phyloP scores from a whole-genome alignment of 2,329 filamentous ascomycete genomes.

The Alternaria sp. region DNA sequence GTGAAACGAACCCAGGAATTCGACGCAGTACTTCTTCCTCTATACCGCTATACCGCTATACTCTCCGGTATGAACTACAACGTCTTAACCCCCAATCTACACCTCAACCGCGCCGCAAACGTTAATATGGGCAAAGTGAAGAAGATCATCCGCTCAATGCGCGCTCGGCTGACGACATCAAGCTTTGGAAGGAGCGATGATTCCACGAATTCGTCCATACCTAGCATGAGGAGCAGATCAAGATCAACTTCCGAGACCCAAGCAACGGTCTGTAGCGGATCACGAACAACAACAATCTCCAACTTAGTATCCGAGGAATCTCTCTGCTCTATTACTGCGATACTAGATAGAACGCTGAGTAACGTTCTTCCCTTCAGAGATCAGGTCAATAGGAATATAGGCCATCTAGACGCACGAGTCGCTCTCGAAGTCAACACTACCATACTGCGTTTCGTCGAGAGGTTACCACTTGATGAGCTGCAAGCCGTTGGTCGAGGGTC shows the following conservation, averaged over 20 bases:
- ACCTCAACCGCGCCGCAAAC: not conserved
- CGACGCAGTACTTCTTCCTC: not conserved
- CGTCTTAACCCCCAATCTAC: not conserved
- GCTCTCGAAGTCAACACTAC: slow-evolving; percentile 15
- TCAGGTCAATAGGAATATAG: not conserved
- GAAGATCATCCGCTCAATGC: slow-evolving; percentile 2
- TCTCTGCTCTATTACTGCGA: not conserved
- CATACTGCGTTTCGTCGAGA: slow-evolving; percentile 7
- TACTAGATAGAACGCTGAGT: not conserved
- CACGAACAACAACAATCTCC: not conserved
- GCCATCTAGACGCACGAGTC: not conserved
- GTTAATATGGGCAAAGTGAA: slow-evolving; percentile 10
- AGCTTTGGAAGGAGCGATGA: not conserved
- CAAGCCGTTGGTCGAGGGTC: not conserved
- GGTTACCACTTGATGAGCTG: slow-evolving; percentile 9
- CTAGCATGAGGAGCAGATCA: not conserved
- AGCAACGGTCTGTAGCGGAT: not conserved
- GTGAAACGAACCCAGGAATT: not conserved
- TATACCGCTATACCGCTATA: not conserved
- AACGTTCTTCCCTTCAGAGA: not conserved
- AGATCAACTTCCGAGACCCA: not conserved
- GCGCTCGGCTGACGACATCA: not conserved
- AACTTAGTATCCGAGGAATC: not conserved
- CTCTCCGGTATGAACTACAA: not conserved
- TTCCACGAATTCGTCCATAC: not conserved